Evolutionary conservation across 2,329 filamentous ascomycete species (phyloP).

Genomic region (Sodiomyces alkalinus): DNA sequence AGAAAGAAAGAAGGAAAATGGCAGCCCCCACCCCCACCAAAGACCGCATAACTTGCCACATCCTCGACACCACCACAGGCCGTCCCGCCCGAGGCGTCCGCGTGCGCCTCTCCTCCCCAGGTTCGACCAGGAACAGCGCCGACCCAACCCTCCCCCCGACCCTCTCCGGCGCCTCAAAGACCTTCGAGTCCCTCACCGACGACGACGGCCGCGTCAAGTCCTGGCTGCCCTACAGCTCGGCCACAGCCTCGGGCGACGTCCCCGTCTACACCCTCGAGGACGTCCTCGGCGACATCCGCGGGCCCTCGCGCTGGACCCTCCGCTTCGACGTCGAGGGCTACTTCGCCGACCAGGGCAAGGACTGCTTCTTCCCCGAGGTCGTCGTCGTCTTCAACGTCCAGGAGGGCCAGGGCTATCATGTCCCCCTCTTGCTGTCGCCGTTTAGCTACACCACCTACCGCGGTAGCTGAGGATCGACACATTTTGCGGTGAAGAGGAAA

Average conservation of each 20-base stretch:
- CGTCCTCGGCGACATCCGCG: conserved; percentile 29
- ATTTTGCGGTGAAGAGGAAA: no score
- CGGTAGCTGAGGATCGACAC: conserved; percentile 40
- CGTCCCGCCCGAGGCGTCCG: conserved; percentile 50
- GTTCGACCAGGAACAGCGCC: conserved; percentile 14
- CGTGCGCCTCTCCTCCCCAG: conserved; percentile 49
- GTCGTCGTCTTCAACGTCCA: conserved; percentile 36
- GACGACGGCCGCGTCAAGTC: conserved; percentile 56
- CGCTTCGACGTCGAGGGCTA: conserved; percentile 59
- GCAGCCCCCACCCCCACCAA: conserved; percentile 15
- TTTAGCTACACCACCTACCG: conserved; percentile 75
- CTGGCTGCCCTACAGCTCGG: conserved; percentile 47
- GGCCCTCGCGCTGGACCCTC: conserved; percentile 45
- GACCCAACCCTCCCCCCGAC: conserved; percentile 14
- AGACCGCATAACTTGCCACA: conserved; percentile 70
- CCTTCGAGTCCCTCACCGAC: conserved; percentile 57
- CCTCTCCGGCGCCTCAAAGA: conserved; percentile 16
- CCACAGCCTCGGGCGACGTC: conserved; percentile 35
- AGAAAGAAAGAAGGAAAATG: no score
- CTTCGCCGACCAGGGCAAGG: conserved; percentile 48
- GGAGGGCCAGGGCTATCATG: conserved; percentile 57
- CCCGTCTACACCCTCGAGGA: conserved; percentile 43
- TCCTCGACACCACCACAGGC: conserved; percentile 68
- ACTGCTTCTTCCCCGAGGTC: conserved; percentile 49
- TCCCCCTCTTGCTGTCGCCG: conserved; percentile 61